Conservation (phyloP, 352 stramenopile species). For the Globisporangium echinulatum region DNA sequence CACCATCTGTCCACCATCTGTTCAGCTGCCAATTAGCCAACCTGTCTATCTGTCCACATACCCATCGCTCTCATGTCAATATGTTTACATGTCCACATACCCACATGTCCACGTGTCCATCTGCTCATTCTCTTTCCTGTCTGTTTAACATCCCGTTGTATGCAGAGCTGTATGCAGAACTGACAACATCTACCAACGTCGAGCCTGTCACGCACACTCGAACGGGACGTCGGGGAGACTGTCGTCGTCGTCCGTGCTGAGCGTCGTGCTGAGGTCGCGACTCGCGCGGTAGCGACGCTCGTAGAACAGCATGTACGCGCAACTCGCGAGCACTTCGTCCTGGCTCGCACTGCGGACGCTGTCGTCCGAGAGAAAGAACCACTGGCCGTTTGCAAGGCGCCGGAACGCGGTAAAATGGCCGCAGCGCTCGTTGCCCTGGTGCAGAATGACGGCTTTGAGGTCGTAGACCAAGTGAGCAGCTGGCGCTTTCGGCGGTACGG, state of each 20-base stretch:
- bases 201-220: slow-evolving; percentile 9
- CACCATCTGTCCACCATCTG: not conserved
- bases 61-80: not conserved
- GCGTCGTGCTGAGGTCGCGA: slow-evolving; percentile 15
- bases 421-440: slow-evolving; percentile 81
- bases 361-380: slow-evolving; percentile 86
- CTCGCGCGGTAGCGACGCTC: slow-evolving; percentile 56
- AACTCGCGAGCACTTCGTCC: slow-evolving; percentile 63
- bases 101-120: not conserved
- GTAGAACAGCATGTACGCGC: slow-evolving; percentile 90
- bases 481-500: slow-evolving; percentile 5
- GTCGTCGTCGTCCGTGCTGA: slow-evolving; percentile 28
- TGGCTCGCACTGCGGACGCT: slow-evolving; percentile 47
- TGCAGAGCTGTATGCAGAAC: too few relatives aligned
- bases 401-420: slow-evolving; percentile 86
- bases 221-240: slow-evolving; percentile 45
- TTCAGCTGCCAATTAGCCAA: not conserved
- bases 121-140: not conserved
- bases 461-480: slow-evolving; percentile 56
- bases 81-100: too few relatives aligned
- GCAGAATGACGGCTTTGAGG: slow-evolving; percentile 71
- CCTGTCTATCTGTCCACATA: not conserved
- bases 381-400: slow-evolving; percentile 48
- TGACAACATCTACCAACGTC: too few relatives aligned
- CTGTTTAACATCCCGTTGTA: not conserved